Conservation (phyloP, 495 filamentous ascomycete genomes). For the Gamarada debralockiae region DNA sequence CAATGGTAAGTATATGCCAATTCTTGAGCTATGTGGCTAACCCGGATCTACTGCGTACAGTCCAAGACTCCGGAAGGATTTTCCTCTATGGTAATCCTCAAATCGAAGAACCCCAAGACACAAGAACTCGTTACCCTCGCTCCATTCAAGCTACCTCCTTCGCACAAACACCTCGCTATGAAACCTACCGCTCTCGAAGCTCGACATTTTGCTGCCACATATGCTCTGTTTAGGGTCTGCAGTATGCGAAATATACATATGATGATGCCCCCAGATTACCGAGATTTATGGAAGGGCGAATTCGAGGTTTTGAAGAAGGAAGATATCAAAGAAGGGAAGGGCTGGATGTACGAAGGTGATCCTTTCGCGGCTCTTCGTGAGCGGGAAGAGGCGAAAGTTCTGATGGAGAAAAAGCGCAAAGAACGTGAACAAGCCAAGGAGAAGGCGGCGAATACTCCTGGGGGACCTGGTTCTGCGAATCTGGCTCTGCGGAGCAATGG, state of each 20-base stretch:
- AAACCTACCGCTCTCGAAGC: constrained; percentile 82
- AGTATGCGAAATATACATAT: constrained; percentile 93
- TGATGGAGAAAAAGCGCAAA: constrained; percentile 66
- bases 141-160: constrained; percentile 75
- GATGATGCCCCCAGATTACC: constrained; percentile 87
- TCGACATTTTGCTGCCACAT: constrained; percentile 87
- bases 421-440: constrained; percentile 58
- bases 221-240: constrained; percentile 83
- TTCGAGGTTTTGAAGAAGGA: constrained; percentile 75
- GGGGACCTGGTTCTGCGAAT: constrained; percentile 29
- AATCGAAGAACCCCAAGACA: constrained; percentile 77
- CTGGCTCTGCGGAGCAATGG: constrained; percentile 29
- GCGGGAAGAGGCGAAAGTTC: constrained; percentile 67
- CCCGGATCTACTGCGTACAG: constrained; percentile 4
- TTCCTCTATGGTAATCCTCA: constrained; percentile 74
- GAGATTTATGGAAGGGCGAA: constrained; percentile 79
- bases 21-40: neutral
- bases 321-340: constrained; percentile 70
- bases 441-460: constrained; percentile 55
- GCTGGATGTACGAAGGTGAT: constrained; percentile 95
- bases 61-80: constrained; percentile 52
- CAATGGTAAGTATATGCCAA: constrained; percentile 48
- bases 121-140: constrained; percentile 67
- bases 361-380: constrained; percentile 79
- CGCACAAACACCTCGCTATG: constrained; percentile 60